These are phyloP conservation scores for Guadua angustifolia DNA, from an alignment of 176 grass and related monocot genomes.

Conservation along the genomic window DNA sequence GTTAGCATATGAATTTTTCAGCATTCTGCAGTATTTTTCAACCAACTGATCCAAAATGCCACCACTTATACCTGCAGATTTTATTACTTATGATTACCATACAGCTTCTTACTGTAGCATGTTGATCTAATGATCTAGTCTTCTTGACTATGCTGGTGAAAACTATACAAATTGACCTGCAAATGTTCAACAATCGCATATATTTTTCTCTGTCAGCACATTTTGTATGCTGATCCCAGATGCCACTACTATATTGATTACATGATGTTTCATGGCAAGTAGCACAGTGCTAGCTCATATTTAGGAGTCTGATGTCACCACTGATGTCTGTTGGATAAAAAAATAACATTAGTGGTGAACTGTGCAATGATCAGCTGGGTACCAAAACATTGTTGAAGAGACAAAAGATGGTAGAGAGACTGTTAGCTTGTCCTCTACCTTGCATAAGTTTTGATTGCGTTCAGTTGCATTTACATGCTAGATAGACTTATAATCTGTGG, in stretches of 20 bases:
- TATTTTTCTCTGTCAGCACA: not conserved
- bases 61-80: slow-evolving; percentile 10
- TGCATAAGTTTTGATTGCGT: slow-evolving; percentile 20
- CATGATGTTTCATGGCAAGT: slow-evolving; percentile 18
- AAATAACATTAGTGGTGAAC: not conserved
- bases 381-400: not conserved
- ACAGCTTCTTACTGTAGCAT: not conserved
- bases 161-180: not conserved
- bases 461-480: not conserved
- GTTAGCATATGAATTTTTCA: slow-evolving; percentile 13
- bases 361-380: not conserved
- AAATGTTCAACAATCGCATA: not conserved
- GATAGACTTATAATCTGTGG: not conserved
- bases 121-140: slow-evolving; percentile 1
- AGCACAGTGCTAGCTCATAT: not conserved
- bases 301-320: not conserved
- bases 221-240: not conserved
- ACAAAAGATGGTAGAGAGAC: slow-evolving; percentile 5
- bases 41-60: not conserved
- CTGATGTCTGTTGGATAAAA: not conserved
- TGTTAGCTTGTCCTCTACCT: not conserved
- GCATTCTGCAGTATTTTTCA: not conserved
- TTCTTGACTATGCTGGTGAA: slow-evolving; percentile 6
- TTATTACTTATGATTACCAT: slow-evolving; percentile 25
- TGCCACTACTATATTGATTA: not conserved